A percentile compares a stretch with the other conserved stretches of the same genome.
Evolutionary conservation across 2,329 filamentous ascomycete species (phyloP).

Genomic region (Pyrenochaeta sp.): DNA sequence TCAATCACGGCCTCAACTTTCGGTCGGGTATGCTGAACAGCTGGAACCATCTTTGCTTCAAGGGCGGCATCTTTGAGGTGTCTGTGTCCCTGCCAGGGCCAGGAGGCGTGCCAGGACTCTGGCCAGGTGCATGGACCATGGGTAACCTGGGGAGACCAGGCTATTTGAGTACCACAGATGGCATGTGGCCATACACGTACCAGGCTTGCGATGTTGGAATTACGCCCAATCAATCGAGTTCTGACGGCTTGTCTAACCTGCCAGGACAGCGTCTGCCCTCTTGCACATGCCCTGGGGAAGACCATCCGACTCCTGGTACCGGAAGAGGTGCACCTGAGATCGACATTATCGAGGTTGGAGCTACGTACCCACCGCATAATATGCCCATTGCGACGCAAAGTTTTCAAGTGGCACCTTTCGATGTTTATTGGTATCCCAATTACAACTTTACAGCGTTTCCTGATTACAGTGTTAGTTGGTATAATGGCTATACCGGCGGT

Average conservation of each 20-base stretch:
- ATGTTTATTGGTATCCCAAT: constrained; percentile 62
- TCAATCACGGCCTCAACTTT: constrained; percentile 57
- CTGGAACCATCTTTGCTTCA: constrained; percentile 65
- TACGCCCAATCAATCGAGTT: constrained; percentile 58
- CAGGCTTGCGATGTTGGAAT: constrained; percentile 60
- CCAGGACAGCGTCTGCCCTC: constrained; percentile 57
- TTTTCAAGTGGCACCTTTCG: constrained; percentile 60
- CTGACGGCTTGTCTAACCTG: constrained; percentile 53
- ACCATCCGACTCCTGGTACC: constrained; percentile 58
- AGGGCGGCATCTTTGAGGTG: constrained; percentile 63
- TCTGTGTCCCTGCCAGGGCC: constrained; percentile 62
- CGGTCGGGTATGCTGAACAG: constrained; percentile 62
- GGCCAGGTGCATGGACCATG: constrained; percentile 65
- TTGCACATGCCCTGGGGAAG: constrained; percentile 56
- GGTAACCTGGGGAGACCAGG: constrained; percentile 64
- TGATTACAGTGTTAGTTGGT: constrained; percentile 56
- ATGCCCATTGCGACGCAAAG: constrained; percentile 58
- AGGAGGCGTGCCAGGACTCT: constrained; percentile 58
- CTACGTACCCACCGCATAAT: constrained; percentile 50
- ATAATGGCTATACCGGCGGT: constrained; percentile 64
- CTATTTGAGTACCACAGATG: constrained; percentile 62
- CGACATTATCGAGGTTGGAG: constrained; percentile 59
- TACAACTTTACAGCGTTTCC: constrained; percentile 62
- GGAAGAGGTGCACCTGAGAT: constrained; percentile 60
- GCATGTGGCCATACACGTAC: constrained; percentile 65